phyloP scores from a whole-genome alignment of 164 flowering plant genomes.

The Aristolochia fimbriata region DNA sequence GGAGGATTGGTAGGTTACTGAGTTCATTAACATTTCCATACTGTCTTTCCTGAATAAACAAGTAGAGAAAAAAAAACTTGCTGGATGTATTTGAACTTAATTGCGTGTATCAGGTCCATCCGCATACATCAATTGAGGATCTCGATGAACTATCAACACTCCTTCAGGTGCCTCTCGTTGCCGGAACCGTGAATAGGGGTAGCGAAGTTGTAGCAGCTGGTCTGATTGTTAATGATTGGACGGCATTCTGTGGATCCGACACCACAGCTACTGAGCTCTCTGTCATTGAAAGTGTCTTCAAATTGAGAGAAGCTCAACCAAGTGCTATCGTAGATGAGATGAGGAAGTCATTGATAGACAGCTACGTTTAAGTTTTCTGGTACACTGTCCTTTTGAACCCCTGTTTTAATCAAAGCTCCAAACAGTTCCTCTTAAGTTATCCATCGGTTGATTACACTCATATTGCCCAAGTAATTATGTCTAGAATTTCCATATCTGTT shows the following conservation, averaged over 20 bases:
- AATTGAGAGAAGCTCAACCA: conserved; percentile 81
- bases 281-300: conserved; percentile 87
- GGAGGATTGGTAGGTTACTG: conserved; percentile 72
- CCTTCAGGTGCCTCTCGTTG: conserved; percentile 90
- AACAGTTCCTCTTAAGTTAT: too few species aligned
- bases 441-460: too few species aligned
- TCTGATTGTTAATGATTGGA: conserved; percentile 84
- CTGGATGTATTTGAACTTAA: too few species aligned
- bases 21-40: neutral
- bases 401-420: too few species aligned
- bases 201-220: conserved; percentile 88
- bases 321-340: conserved; percentile 75
- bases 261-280: conserved; percentile 93
- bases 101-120: conserved; percentile 56
- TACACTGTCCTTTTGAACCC: too few species aligned
- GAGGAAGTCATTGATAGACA: conserved; percentile 85
- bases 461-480: too few species aligned
- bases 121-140: conserved; percentile 91
- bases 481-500: too few species aligned
- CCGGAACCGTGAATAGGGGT: conserved; percentile 91
- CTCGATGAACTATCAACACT: conserved; percentile 92
- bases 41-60: too few species aligned
- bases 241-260: conserved; percentile 89
- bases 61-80: neutral
- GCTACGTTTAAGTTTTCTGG: conserved; percentile 20